A percentile compares a stretch with the other conserved stretches of the same genome.
These are phyloP conservation scores for Lineolata rhizophorae DNA, from an alignment of 495 filamentous ascomycete genomes.

Conservation along the genomic window DNA sequence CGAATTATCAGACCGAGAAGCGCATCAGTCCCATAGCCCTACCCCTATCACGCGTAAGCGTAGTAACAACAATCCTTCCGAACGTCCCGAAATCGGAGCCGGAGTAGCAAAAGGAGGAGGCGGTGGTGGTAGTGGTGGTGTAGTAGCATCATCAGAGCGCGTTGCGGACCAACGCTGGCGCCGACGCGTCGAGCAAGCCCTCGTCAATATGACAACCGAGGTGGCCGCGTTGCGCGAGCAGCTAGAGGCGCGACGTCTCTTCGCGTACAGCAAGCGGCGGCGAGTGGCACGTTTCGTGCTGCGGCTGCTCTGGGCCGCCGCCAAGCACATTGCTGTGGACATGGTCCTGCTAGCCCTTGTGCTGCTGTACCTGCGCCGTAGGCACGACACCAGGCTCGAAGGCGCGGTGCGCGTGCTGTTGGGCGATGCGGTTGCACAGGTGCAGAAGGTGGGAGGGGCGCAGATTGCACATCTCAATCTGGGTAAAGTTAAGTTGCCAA, in stretches of 20 bases:
- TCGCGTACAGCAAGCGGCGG: conserved; percentile 28
- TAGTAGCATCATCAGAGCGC: no score
- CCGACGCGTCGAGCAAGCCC: conserved; percentile 61
- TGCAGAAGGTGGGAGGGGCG: conserved; percentile 17
- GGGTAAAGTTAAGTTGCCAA: no score
- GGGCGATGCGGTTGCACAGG: conserved; percentile 22
- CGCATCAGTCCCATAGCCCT: no score
- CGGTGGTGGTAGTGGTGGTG: no score
- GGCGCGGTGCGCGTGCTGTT: conserved; percentile 46
- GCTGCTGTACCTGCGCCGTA: conserved; percentile 57
- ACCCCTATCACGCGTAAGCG: conserved; percentile 1
- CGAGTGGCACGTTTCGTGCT: conserved; percentile 45
- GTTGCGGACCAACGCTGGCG: conserved; percentile 38
- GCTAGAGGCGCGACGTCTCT: conserved; percentile 45
- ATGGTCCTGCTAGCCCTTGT: conserved; percentile 43
- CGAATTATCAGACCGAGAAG: not conserved
- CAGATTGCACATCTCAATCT: no score
- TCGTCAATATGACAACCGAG: conserved; percentile 80
- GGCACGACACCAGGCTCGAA: conserved; percentile 57
- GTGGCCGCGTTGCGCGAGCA: conserved; percentile 86
- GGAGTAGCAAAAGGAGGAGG: no score
- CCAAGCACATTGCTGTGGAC: conserved; percentile 57
- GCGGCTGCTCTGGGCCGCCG: conserved; percentile 45
- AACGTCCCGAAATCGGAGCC: no score
- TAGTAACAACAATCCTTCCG: no score